Base-by-base conservation (phyloP, 2,329 filamentous ascomycete genomes). In the Hymenoscyphus infarciens region DNA sequence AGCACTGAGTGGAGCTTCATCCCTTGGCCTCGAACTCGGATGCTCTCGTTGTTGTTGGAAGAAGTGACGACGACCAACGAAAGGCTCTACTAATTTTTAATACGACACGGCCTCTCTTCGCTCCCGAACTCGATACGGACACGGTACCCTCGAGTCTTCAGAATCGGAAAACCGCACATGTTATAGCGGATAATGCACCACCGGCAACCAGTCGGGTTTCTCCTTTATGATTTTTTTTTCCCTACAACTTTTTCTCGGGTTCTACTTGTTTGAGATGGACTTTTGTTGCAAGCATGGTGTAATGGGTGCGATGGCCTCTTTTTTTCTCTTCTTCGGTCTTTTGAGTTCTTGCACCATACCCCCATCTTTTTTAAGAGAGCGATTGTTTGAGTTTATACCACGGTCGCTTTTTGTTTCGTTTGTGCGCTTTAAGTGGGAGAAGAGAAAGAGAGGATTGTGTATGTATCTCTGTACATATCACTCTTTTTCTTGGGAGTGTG, bases 91-190 rank as follows among this genome's bases (percentile, higher is more conserved):
- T 52, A 52, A 52, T 52, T 52, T 25, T 19, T 52, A 52, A 52
- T 52, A 52, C 45, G 45, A 52, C 45, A 25, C 45, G 45, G 45
- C 45, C 45, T 25, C 19, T 52, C n/a, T 13, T 52, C 45, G 45
- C 10, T 3, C 25, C 4, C 25, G 25, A 13, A 45, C 39, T 52
- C 19, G 19, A 52, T 25, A 52, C n/a, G n/a, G n/a, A n/a, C n/a
- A n/a, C n/a, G n/a, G n/a, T n/a, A n/a, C n/a, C 45, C 45, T 1
- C 13, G 13, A 15, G 16, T 8, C 42, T 19, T 8, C 42, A 3
- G 7, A 25, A 49, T 22, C 22, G 22, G 15, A 25, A 52, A 38
- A 13, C 13, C 13, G 35, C 35, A 13, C 13, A 13, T 4, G 13
- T 15, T 38, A 38, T 13, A 38, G 35, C 35, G 35, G 13, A 38